A percentile compares a stretch with the other conserved stretches of the same genome.
These are phyloP conservation scores for Mucor irregularis DNA, from an alignment of 371 early-diverging fungal species.

Conservation along the genomic window DNA sequence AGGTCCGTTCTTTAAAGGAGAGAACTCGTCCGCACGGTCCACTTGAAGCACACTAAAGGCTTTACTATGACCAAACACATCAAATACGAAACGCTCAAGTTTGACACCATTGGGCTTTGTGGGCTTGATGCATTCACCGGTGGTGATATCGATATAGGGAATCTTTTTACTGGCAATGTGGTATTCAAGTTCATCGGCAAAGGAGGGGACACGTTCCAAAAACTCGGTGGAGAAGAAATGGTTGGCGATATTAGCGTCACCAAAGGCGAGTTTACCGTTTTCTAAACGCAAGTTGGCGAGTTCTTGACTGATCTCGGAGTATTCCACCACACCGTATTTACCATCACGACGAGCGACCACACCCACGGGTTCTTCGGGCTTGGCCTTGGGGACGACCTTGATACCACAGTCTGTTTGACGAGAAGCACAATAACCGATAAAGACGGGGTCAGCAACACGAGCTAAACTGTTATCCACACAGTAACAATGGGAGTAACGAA, in stretches of 20 bases:
- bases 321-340: constrained; percentile 90
- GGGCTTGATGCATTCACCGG: constrained; percentile 74
- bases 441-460: constrained; percentile 92
- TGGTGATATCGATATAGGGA: constrained; percentile 78
- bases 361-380: constrained; percentile 86
- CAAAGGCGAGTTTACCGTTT: constrained; percentile 73
- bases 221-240: constrained; percentile 95
- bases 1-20: constrained; percentile 75
- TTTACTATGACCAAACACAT: constrained; percentile 70
- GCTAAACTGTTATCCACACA: constrained; percentile 96
- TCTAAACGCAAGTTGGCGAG: constrained; percentile 66
- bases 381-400: constrained; percentile 68
- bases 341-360: constrained; percentile 87
- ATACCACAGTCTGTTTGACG: constrained; percentile 87
- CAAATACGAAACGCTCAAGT: constrained; percentile 78
- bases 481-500: constrained; percentile 84
- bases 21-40: constrained; percentile 69
- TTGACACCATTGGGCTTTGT: constrained; percentile 57
- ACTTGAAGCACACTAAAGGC: constrained; percentile 68
- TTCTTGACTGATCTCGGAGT: constrained; percentile 86
- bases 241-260: constrained; percentile 97
- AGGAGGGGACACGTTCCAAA: constrained; percentile 75
- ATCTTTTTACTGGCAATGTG: constrained; percentile 98
- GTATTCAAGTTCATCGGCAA: constrained; percentile 85
- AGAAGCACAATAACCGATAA: constrained; percentile 75